Evolutionary conservation across 129 eudicot species (phyloP), one percentile per base, ranked within the genome.

Genomic region (Artemisia argyi): DNA sequence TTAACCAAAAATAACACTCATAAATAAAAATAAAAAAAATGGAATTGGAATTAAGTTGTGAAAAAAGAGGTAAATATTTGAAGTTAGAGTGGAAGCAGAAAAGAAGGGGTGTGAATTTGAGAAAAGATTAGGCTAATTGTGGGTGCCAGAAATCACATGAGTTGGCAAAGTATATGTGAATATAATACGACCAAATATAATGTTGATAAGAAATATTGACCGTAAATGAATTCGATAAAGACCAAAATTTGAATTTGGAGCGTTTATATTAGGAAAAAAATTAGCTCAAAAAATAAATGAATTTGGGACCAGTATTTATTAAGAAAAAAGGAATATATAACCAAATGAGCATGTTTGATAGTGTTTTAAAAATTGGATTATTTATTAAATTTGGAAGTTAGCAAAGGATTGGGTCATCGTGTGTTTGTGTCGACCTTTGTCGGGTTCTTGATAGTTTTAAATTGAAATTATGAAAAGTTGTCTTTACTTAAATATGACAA

Each of bases 131-230:
- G 64, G 65, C 59, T 46, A 64, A 16, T 4, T 35, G 8, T 49
- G 77, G 58, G 67, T 73, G 77, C 59, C 76, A 75, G 65, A 63
- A 4, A 0, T 63, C 68, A 63, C 68, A 63, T 63, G 68, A n/a
- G 75, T 59, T 76, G 74, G 75, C 69, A 68, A 76, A 76, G n/a
- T n/a, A n/a, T n/a, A n/a, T 54, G 75, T 67, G 51, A 39, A 35
- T 35, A 35, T 55, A 55, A 15, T 65, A 48, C 19, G 72, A 78
- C 15, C 71, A 55, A 46, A 69, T 24, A 57, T 58, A 76, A 47
- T 7, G 16, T 67, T 19, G 50, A 51, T 52, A 65, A 64, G 19
- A 65, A 12, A 74, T 64, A 65, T 64, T 16, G 35, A 53, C 72
- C 56, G 14, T 30, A 74, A 48, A 49, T 59, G 66, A 57, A 16